These are phyloP conservation scores for Nematodospora anomalae DNA, from an alignment of 1,139 yeast genomes.

Conservation along the genomic window DNA sequence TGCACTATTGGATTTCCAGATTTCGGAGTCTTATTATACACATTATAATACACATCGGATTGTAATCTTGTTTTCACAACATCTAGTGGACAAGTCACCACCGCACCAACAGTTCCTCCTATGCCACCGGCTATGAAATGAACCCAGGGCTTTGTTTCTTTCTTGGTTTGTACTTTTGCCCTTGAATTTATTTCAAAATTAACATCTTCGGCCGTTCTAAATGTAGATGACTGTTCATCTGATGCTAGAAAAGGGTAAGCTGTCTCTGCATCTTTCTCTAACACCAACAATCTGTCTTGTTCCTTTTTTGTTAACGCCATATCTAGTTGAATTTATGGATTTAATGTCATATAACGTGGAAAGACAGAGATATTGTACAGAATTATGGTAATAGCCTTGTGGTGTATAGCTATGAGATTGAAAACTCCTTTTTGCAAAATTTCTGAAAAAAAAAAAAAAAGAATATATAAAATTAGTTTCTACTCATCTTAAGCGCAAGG, in stretches of 20 bases:
- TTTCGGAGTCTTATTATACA: constrained; percentile 43
- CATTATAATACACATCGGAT: constrained; percentile 65
- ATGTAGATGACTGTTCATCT: constrained; percentile 62
- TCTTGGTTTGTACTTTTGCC: constrained; percentile 8
- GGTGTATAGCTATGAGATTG: constrained; percentile 1
- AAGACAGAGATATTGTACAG: background rate
- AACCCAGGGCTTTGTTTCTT: constrained; percentile 75
- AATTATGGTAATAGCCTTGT: background rate
- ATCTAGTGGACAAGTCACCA: constrained; percentile 91
- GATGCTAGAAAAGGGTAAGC: constrained; percentile 66
- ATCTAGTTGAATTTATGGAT: background rate
- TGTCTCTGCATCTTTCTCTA: constrained; percentile 56
- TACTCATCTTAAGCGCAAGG: too few relatives aligned
- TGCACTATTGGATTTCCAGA: constrained; percentile 41
- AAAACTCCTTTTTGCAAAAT: too few relatives aligned
- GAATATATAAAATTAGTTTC: too few relatives aligned
- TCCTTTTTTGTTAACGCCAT: constrained; percentile 10
- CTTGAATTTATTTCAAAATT: constrained; percentile 15
- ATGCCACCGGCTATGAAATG: constrained; percentile 99
- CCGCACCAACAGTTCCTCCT: constrained; percentile 98
- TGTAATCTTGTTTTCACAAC: constrained; percentile 95
- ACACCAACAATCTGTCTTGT: constrained; percentile 20
- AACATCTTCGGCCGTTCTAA: constrained; percentile 32
- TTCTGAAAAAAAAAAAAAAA: too few relatives aligned
- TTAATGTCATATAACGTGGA: background rate